Conservation (phyloP, 208 protist genomes). For the Trypanosoma brucei region DNA sequence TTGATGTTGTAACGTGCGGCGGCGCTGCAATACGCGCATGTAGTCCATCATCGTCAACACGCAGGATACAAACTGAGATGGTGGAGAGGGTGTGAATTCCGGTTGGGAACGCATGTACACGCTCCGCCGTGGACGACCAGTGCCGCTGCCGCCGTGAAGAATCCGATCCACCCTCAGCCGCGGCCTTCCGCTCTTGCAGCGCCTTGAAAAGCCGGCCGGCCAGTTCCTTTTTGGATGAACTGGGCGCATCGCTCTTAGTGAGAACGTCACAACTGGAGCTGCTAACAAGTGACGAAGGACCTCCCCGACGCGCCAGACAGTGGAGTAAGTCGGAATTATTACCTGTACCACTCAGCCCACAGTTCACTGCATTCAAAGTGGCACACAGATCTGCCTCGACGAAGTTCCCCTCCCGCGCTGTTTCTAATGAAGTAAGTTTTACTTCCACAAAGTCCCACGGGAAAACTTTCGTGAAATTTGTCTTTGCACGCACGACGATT, state of each 20-base stretch:
- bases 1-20: constrained; percentile 22
- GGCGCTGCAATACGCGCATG: constrained; percentile 35
- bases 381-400: constrained; percentile 11
- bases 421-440: constrained; percentile 32
- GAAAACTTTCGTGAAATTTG: constrained; percentile 64
- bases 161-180: neutral
- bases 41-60: constrained; percentile 54
- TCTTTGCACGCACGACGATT: constrained; percentile 48
- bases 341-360: neutral
- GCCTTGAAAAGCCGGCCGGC: constrained; percentile 43
- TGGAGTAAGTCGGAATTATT: constrained; percentile 12
- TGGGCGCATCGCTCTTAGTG: neutral
- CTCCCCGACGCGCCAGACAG: constrained; percentile 2
- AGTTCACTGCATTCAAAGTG: constrained; percentile 1
- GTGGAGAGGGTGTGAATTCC: constrained; percentile 41
- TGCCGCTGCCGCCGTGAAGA: constrained; percentile 3
- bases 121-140: constrained; percentile 25
- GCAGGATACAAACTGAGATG: constrained; percentile 57
- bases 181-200: constrained; percentile 33
- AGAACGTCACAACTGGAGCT: neutral
- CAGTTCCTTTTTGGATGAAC: constrained; percentile 25
- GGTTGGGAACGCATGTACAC: constrained; percentile 39
- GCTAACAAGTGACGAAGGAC: neutral
- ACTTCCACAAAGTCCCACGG: constrained; percentile 62
- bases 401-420: constrained; percentile 8